Evolutionary conservation across 2,329 filamentous ascomycete genomes (phyloP), one percentile per base, ranked within the genome.

Genomic region (Neopestalotiopsis clavispora): DNA sequence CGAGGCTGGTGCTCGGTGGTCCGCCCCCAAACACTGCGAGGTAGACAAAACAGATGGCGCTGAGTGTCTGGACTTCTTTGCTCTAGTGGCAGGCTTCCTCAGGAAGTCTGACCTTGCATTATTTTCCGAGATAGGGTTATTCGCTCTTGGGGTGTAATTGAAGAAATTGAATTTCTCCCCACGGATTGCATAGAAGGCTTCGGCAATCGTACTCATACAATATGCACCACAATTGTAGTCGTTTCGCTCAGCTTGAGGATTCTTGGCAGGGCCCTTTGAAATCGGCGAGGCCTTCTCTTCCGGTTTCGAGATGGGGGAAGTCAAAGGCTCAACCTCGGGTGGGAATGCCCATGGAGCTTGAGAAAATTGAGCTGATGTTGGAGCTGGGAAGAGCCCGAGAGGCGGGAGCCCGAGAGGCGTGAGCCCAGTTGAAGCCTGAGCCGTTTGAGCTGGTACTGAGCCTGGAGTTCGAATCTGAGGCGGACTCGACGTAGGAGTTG

Each of bases 31-130:
- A 3, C 56, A 57, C 9, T 45, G 59, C 20, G 62, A 65, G 20
- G 64, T 60, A 30, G 70, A 76, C 3, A 80, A 71, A 28, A 73
- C 75, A 20, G 79, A 80, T 0, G 82, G 80, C 1, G 82, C 82
- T 2, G 82, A 83, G 69, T 83, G 84, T 40, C 82, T 80, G 40
- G 79, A 69, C 52, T 75, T 78, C 69, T 74, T 82, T 14, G 73
- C 59, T 23, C 65, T 60, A 23, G 58, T 45, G 28, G 67, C 34
- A 13, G 63, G 62, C 49, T 45, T 68, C 30, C 45, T 61, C 4
- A 40, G 62, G 65, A 34, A 32, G 65, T 6, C 6, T 56, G 45
- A 3, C 20, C 61, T 57, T 13, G 23, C 56, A 20, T 17, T 32
- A 62, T 13, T 23, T 23, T 20, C 20, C 57, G 30, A 56, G 20